Conservation (phyloP, 192 early-diverging fungal species). For the Coemansia biformis region DNA sequence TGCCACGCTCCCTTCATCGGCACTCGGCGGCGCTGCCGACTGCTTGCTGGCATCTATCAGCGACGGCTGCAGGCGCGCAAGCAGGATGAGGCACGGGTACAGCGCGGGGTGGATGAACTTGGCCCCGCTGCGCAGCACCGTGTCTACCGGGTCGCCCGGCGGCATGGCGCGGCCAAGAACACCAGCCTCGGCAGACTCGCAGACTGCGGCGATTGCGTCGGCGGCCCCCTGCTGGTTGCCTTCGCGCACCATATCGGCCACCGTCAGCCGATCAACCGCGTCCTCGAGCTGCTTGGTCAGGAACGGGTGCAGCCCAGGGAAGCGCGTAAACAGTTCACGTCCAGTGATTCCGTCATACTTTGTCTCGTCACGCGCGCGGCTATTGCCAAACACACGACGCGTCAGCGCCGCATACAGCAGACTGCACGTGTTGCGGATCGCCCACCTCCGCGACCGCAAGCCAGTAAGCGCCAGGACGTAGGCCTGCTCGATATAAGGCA, state of each 20-base stretch:
- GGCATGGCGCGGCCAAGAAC: neutral
- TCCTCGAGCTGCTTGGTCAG: constrained; percentile 67
- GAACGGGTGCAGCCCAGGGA: constrained; percentile 73
- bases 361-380: constrained; percentile 67
- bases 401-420: constrained; percentile 87
- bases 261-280: constrained; percentile 57
- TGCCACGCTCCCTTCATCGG: no score
- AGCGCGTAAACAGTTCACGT: constrained; percentile 86
- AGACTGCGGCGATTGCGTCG: neutral
- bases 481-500: constrained; percentile 71
- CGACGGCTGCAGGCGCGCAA: constrained; percentile 74
- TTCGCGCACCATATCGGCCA: constrained; percentile 19
- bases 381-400: constrained; percentile 79
- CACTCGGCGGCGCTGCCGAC: no score
- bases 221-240: neutral
- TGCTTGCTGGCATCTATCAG: constrained; percentile 37
- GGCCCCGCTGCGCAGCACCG: constrained; percentile 31
- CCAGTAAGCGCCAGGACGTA: constrained; percentile 75
- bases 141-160: constrained; percentile 5
- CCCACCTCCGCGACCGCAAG: constrained; percentile 76
- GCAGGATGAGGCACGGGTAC: constrained; percentile 83
- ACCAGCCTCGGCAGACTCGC: neutral
- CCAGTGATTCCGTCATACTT: constrained; percentile 73
- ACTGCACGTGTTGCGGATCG: constrained; percentile 88
- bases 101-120: constrained; percentile 75